Base-by-base conservation (phyloP, 2,329 filamentous ascomycete genomes). In the Aspergillus sergii region DNA sequence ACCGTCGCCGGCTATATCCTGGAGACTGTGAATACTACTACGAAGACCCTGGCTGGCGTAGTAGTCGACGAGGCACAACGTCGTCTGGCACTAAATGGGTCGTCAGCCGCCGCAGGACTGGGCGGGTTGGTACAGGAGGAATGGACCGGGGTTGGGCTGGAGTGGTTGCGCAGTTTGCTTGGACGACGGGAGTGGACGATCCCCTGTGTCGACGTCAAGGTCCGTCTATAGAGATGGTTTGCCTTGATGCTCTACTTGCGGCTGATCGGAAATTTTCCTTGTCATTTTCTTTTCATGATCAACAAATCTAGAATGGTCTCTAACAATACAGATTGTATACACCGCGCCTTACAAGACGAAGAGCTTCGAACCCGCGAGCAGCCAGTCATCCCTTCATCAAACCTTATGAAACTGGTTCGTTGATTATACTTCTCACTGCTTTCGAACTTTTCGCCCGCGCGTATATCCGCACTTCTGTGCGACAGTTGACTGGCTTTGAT, bases 161-260 rank as follows among this genome's bases (percentile, higher is more conserved):
- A 96, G 78, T 97, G 94, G 93, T 79, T 97, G 64, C 86, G 93
- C 70, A 93, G 88, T 72, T 78, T 96, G 57, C 78, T 97, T 57
- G 94, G 93, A 4, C 88, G 88, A 78, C 88, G 91, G 71, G 94
- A 97, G 77, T 96, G 94, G 92, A 87, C 91, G 71, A 86, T 99
- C 67, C 93, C 94, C 62, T 97, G 94, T 77, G 85, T 99, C 78
- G 93, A 97, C 78, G 87, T 98, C 34, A 89, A 94, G 71, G 88
- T 98, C 59, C 84, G 92, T 66, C 80, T 97, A 67, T 95, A 72
- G 82, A 28, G 30, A 36, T 23, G 26, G 19, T 10, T 46, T 28
- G 23, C 21, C 11, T 21, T 39, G 21, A 5, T 51, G 19, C 16
- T 51, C 28, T n/a, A 51, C 19, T 14, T 34, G 48, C 19, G 48